Conservation (phyloP, 768 basidiomycete species). For the Calvatia gigantea region DNA sequence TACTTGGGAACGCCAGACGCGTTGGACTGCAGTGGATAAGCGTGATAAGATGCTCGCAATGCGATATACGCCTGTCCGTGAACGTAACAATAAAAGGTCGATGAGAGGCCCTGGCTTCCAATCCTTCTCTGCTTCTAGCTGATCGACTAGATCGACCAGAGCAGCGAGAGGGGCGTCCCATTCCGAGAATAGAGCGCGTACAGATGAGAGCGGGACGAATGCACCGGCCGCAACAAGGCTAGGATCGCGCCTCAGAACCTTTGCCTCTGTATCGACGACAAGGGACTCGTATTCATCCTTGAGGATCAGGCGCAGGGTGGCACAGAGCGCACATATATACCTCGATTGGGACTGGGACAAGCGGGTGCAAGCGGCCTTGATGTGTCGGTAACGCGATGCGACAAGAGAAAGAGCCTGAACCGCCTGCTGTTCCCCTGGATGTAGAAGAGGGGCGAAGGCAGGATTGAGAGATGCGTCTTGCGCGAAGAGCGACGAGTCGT, state of each 20-base stretch:
- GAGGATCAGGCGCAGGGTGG: conserved; percentile 69
- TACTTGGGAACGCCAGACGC: conserved; percentile 83
- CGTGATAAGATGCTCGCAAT: conserved; percentile 68
- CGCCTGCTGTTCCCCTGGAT: conserved; percentile 86
- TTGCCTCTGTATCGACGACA: conserved; percentile 78
- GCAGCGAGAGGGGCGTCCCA: conserved; percentile 88
- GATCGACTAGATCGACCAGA: conserved; percentile 60
- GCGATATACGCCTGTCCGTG: conserved; percentile 75
- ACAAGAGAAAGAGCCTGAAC: conserved; percentile 77
- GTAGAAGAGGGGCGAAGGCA: conserved; percentile 66
- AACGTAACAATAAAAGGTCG: conserved; percentile 69
- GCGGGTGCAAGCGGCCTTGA: conserved; percentile 52
- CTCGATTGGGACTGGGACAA: conserved; percentile 62
- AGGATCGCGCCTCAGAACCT: conserved; percentile 71
- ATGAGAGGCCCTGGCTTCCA: conserved; percentile 80
- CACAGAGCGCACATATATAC: conserved; percentile 77
- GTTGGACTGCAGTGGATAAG: conserved; percentile 73
- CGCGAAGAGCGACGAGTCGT: conserved; percentile 81
- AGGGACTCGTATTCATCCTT: conserved; percentile 77
- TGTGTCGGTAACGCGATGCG: conserved; percentile 69
- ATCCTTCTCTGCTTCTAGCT: conserved; percentile 49
- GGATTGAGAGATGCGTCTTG: conserved; percentile 55
- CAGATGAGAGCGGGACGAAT: conserved; percentile 81
- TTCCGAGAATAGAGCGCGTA: conserved; percentile 79
- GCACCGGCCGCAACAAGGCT: conserved; percentile 74